Base-by-base conservation (phyloP, 805 yeast species). In the Ogataea paradorogensis region DNA sequence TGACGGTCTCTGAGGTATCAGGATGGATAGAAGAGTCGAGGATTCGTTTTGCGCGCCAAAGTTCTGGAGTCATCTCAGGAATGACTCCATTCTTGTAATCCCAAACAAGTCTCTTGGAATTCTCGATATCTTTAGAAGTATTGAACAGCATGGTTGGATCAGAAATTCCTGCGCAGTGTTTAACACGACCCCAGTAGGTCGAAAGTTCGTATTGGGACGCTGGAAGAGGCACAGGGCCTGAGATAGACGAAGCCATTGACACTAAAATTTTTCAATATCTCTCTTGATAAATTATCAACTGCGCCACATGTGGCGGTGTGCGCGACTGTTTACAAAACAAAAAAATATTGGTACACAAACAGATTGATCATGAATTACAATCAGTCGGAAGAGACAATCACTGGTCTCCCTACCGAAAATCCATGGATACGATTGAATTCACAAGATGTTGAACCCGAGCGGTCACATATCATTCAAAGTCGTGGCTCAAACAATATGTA, bases 1-100 rank as follows among this genome's bases (percentile, higher is more conserved):
- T 59, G 9, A 93, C 96, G 1, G 95, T 84, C 54, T 88, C 93
- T 1, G 97, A 96, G 5, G 95, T 91, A 60, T 93, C 99, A 35
- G 99, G 99, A 63, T 93, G 99, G 29, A 89, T 78, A 1, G 96
- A 82, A 1, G 96, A 88, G 63, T 93, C 98, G 53, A 93, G 71
- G 23, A 86, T 71, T 60, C 78, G 78, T 66, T 91, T 91, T 8
- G 95, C 93, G 30, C 74, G 68, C 99, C 99, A 93, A 42, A 91
- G 71, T 39, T 81, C 84, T 1, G 93, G 87, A 2, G 84, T 80
- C 76, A 91, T 80, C 13, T 69, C 63, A 9, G 71, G 70, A 26
- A 71, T 59, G 20, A 74, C 73, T 13, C 95, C 95, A 52, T 80
- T 79, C 42, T 80, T 80, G 64, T 80, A 91, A 43, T 79, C 81